Evolutionary conservation across 768 basidiomycete species (phyloP), one percentile per base, ranked within the genome.

Genomic region (Trametes gibbosa): DNA sequence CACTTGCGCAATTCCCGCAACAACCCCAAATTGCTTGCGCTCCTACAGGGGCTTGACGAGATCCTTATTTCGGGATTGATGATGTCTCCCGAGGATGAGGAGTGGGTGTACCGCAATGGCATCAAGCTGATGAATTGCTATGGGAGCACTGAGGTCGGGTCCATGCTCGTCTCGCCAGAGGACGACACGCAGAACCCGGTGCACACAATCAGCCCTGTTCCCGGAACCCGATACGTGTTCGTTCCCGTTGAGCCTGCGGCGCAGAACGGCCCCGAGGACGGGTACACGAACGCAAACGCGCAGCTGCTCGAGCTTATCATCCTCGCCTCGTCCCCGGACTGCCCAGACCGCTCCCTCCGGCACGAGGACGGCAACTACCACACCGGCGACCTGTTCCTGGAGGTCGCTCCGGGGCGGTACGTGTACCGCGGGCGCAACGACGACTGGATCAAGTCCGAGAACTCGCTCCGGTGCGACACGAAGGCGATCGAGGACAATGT

Each of bases 391-490:
- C 75, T 92, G 27, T 92, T 91, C 77, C 79, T 84, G 65, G 83
- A 89, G 68, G 75, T 79, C 21, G 61, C 75, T 0, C 77, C 82
- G 3, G 86, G 86, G 0, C 75, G 73, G 63, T 91, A 85, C 67
- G 70, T 83, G 29, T 89, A 82, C 63, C 81, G 85, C 42, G 90
- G 89, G 19, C 82, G 90, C 41, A 83, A 89, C 58, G 89, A 92
- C 63, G 89, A 92, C 71, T 90, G 89, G 90, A 90, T 92, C 70
- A 92, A 91, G 74, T 86, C 84, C 32, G 87, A 89, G 67, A 88
- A 82, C 69, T 86, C 88, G 66, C 73, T 90, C 61, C 81, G 89
- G 53, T 90, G 89, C 66, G 89, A 92, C 65, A 90, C 90, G 52
- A 87, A 84, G 81, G 80, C 89, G 32, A 90, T 92, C 66, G 90